Conservation (phyloP, 495 filamentous ascomycete genomes). For the Penicillium goetzii region DNA sequence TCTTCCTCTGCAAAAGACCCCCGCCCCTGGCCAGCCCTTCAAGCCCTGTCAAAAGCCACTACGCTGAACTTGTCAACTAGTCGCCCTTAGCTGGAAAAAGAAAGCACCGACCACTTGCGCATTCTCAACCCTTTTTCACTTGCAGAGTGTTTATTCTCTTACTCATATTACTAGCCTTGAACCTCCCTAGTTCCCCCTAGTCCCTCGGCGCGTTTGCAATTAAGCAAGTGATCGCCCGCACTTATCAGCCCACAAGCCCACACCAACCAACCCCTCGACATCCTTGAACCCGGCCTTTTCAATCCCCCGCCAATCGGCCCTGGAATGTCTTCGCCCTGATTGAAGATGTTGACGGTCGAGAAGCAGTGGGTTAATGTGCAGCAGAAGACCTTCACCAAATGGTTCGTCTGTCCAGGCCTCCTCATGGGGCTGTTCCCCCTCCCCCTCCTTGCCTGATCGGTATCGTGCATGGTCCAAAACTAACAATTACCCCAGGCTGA, state of each 20-base stretch:
- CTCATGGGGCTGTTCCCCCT: neutral
- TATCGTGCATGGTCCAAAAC: neutral
- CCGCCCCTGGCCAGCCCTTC: slow-evolving; percentile 1
- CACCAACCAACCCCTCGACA: neutral
- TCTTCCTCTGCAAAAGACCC: neutral
- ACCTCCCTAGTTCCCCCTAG: slow-evolving; percentile 5
- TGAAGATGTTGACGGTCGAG: slow-evolving; percentile 67
- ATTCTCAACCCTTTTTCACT: neutral
- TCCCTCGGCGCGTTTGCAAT: slow-evolving; percentile 3
- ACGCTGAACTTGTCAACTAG: neutral
- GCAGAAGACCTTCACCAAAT: slow-evolving; percentile 99
- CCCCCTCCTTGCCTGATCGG: neutral
- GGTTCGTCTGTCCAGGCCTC: slow-evolving; percentile 49
- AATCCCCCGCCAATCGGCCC: slow-evolving; percentile 37
- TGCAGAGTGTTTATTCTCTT: neutral
- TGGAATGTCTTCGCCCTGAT: slow-evolving; percentile 45
- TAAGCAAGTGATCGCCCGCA: slow-evolving; percentile 18
- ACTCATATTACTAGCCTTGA: neutral
- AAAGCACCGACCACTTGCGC: neutral
- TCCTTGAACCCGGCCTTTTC: slow-evolving; percentile 3
- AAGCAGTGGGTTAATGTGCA: slow-evolving; percentile 96
- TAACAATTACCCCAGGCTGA: slow-evolving; percentile 65
- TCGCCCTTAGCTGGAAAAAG: slow-evolving; percentile 1
- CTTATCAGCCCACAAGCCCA: slow-evolving; percentile 11
- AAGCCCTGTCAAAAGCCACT: neutral